A percentile compares a stretch with the other conserved stretches of the same genome.
Conservation (phyloP, 345 rosid species). For the Balakata baccata region DNA sequence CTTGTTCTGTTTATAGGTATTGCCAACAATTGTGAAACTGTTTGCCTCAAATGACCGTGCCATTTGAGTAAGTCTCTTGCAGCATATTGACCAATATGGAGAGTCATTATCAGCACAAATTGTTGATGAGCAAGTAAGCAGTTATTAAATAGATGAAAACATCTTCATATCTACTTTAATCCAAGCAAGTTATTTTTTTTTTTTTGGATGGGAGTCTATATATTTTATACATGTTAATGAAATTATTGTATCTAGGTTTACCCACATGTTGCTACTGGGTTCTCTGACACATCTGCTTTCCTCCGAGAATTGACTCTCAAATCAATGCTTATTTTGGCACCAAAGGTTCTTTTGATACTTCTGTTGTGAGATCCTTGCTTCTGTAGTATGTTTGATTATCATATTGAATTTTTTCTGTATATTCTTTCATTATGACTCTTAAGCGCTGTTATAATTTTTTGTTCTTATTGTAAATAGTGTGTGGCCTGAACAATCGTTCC, state of each 20-base stretch:
- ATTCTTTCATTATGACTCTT: background rate
- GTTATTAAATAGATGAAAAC: conserved; percentile 6
- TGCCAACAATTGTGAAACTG: conserved; percentile 84
- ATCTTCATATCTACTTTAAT: conserved; percentile 3
- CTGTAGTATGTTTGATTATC: background rate
- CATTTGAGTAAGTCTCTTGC: conserved; percentile 83
- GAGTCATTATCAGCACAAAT: conserved; percentile 78
- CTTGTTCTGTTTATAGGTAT: conserved; percentile 46
- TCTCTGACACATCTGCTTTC: conserved; percentile 85
- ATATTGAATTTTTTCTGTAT: background rate
- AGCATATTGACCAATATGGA: conserved; percentile 96
- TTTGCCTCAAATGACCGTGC: conserved; percentile 94
- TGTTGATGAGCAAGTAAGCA: conserved; percentile 92
- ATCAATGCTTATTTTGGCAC: conserved; percentile 94
- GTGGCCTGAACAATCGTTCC: background rate
- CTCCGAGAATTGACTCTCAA: conserved; percentile 97
- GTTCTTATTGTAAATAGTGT: background rate
- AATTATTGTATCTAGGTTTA: conserved; percentile 55
- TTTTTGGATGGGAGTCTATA: background rate
- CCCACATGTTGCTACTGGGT: conserved; percentile 91
- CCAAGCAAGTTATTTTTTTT: conserved; percentile 8
- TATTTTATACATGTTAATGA: background rate
- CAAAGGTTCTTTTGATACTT: conserved; percentile 54
- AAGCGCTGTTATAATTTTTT: background rate
- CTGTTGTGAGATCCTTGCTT: background rate